Conservation (phyloP, 1,284 basidiomycete species). For the Dichomitus squalens region DNA sequence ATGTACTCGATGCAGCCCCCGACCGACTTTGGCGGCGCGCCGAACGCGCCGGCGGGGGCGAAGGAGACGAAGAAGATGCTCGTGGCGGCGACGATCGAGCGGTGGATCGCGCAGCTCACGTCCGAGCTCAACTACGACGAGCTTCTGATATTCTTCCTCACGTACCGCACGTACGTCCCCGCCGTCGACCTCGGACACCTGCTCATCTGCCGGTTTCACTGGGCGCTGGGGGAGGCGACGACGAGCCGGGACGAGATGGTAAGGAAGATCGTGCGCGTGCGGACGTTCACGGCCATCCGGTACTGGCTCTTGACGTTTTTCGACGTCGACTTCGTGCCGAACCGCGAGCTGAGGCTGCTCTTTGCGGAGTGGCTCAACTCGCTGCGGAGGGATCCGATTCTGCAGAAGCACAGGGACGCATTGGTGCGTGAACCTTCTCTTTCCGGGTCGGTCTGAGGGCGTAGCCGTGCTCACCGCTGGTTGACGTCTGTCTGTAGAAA, state of each 20-base stretch:
- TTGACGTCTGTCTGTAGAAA: slow-evolving; percentile 43
- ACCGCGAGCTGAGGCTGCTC: slow-evolving; percentile 70
- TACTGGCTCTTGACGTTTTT: slow-evolving; percentile 90
- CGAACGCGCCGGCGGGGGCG: slow-evolving; percentile 23
- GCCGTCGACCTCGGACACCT: slow-evolving; percentile 78
- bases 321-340: slow-evolving; percentile 82
- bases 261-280: slow-evolving; percentile 76
- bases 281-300: slow-evolving; percentile 85
- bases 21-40: slow-evolving; percentile 29
- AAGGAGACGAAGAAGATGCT: slow-evolving; percentile 52
- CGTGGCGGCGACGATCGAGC: slow-evolving; percentile 85
- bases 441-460: too few relatives aligned
- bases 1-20: slow-evolving; percentile 35
- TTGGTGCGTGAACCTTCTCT: slow-evolving; percentile 53
- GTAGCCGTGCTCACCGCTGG: not conserved
- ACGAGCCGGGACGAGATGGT: slow-evolving; percentile 63
- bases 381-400: slow-evolving; percentile 66
- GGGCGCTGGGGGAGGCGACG: slow-evolving; percentile 67
- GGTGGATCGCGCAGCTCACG: slow-evolving; percentile 88
- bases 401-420: slow-evolving; percentile 67
- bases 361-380: slow-evolving; percentile 81
- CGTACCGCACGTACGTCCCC: slow-evolving; percentile 80
- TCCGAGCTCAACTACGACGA: slow-evolving; percentile 83
- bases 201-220: slow-evolving; percentile 83
- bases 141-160: slow-evolving; percentile 84